A percentile compares a stretch with the other conserved stretches of the same genome.
These are phyloP conservation scores for Triadica sebifera DNA, from an alignment of 345 rosid genomes.

Conservation along the genomic window DNA sequence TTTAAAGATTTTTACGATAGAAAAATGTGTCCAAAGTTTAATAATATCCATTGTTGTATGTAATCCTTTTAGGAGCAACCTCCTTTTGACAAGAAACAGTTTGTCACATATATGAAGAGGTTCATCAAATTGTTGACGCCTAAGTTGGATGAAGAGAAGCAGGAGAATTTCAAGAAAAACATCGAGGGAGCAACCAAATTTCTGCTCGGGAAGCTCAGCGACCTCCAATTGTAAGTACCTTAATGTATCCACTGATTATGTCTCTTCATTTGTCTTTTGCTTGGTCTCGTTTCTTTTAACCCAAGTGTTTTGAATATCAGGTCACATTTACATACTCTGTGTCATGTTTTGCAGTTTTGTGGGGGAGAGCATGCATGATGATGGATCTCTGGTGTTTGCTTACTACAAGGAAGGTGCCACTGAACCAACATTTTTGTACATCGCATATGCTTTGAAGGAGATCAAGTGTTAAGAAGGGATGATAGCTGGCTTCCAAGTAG, in stretches of 20 bases:
- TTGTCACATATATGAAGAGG: constrained; percentile 62
- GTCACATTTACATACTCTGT: constrained; percentile 1
- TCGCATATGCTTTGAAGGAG: constrained; percentile 81
- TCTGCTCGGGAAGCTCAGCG: constrained; percentile 71
- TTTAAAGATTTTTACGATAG: neutral
- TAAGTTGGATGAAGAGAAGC: constrained; percentile 54
- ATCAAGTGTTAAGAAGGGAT: constrained; percentile 62
- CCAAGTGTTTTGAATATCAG: neutral
- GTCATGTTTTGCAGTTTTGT: constrained; percentile 56
- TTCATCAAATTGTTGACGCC: constrained; percentile 70
- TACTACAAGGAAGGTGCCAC: constrained; percentile 93
- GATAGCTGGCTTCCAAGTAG: constrained; percentile 12
- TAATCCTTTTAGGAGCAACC: constrained; percentile 78
- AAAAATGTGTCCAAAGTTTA: neutral
- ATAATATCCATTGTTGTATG: neutral
- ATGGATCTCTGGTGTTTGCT: constrained; percentile 69
- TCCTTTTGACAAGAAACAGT: constrained; percentile 78
- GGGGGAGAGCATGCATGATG: constrained; percentile 93
- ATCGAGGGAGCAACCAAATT: constrained; percentile 91
- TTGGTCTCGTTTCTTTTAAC: neutral
- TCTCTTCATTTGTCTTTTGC: neutral
- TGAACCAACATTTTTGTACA: constrained; percentile 94
- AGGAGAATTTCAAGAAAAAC: constrained; percentile 63
- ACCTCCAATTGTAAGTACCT: constrained; percentile 81
- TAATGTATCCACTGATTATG: neutral